Base-by-base conservation (phyloP, 148 eudicot genomes). In the Nyssa sinensis region DNA sequence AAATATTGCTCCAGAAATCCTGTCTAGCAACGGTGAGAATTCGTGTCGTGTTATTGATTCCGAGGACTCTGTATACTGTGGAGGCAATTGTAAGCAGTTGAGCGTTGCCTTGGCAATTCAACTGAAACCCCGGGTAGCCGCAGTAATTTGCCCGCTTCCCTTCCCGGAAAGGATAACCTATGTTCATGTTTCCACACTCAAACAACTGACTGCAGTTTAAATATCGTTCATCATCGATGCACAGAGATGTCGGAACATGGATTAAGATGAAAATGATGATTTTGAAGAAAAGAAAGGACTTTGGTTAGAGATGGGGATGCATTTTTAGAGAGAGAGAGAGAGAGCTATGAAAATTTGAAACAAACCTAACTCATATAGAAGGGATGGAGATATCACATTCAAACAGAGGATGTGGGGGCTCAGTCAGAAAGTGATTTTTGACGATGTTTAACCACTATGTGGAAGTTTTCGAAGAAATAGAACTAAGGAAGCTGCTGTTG, bases 131-230 rank as follows among this genome's bases (percentile, higher is more conserved):
- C 14, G 79, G 67, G 59, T 58, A 33, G 47, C 79, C 74, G 25
- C 78, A 75, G 47, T 75, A 57, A 4, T 58, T 12, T 23, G 78
- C 58, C 17, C 78, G 71, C 2, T 61, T 1, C 0, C 35, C 72
- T 44, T 72, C 78, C 72, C 72, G 67, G 59, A 55, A 55, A 2
- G 59, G 59, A 55, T 55, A 55, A 5, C 59, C 24, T 55, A 55
- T 21, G 59, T 55, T 55, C 5, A 21, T 0, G 0, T 55, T 7
- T n/a, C 59, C 59, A 21, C 59, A 55, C 25, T 55, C 23, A 55
- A 55, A 55, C 23, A 13, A 13, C 14, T 49, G 1, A 55, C 59
- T 4, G 21, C 59, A 55, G 17, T 3, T 55, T 44, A 44, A 14
- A 44, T 44, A 44, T 11, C 3, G 51, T 19, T 44, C 51, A 44